Evolutionary conservation across 2,329 filamentous ascomycete genomes (phyloP).

Genomic region (Colletotrichum nymphaeae): DNA sequence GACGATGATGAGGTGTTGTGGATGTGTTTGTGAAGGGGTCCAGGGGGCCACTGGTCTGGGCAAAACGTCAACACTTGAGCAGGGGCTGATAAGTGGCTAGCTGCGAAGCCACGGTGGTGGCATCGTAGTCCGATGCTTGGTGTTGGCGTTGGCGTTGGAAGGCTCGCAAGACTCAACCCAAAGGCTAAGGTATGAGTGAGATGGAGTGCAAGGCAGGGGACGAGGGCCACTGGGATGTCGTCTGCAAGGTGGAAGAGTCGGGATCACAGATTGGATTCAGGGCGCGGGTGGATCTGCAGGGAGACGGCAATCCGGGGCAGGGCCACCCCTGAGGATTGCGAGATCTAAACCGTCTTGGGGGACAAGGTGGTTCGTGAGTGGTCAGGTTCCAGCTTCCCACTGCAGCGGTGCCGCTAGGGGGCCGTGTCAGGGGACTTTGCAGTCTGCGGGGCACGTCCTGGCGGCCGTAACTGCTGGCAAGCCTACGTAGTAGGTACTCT

Average conservation of each 20-base stretch:
- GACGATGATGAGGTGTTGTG: background rate
- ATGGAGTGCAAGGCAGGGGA: conserved; percentile 32
- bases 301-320: conserved; percentile 22
- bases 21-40: background rate
- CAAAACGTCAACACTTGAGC: background rate
- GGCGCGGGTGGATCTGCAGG: conserved; percentile 26
- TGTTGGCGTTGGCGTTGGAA: conserved; percentile 4
- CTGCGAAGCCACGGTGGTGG: background rate
- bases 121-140: conserved; percentile 1
- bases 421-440: conserved; percentile 9
- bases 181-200: background rate
- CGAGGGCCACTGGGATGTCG: conserved; percentile 11
- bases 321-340: conserved; percentile 12
- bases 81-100: conserved; percentile 6
- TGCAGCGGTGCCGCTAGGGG: conserved; percentile 13
- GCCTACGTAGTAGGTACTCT: no score
- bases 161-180: background rate
- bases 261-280: background rate
- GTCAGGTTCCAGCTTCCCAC: conserved; percentile 26
- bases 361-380: conserved; percentile 1
- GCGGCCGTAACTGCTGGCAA: background rate
- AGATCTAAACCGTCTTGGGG: background rate
- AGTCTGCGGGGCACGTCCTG: background rate
- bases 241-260: conserved; percentile 2
- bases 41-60: background rate